phyloP scores from a whole-genome alignment of 441 rosid species.

The Brassica balearica region DNA sequence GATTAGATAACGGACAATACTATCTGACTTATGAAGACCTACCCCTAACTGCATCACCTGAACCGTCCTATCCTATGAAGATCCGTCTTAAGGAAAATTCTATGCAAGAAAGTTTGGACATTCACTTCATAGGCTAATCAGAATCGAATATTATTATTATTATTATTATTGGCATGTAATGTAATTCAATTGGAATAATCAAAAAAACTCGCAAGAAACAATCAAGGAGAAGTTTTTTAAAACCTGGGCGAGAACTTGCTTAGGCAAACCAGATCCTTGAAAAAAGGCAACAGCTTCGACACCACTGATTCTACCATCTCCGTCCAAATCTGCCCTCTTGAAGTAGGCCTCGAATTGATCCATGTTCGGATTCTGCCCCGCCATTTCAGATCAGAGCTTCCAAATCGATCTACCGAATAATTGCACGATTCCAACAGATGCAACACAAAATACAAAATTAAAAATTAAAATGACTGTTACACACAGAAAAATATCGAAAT shows the following conservation, averaged over 20 bases:
- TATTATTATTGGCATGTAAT: neutral
- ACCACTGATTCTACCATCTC: conserved; percentile 94
- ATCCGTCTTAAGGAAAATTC: conserved; percentile 6
- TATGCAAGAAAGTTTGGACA: too few relatives aligned
- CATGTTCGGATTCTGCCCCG: conserved; percentile 61
- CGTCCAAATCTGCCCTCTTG: conserved; percentile 93
- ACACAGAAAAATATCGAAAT: conserved; percentile 19
- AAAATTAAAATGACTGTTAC: conserved; percentile 21
- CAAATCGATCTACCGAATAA: conserved; percentile 12
- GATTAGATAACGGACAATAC: too few relatives aligned
- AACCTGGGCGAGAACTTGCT: conserved; percentile 81
- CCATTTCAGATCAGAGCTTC: conserved; percentile 49
- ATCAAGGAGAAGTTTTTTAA: too few relatives aligned
- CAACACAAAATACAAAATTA: neutral
- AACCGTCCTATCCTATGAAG: too few relatives aligned
- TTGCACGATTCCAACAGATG: conserved; percentile 33
- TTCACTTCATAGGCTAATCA: conserved; percentile 9
- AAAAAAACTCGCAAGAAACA: too few relatives aligned
- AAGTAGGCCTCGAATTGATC: conserved; percentile 91
- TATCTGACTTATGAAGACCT: too few relatives aligned
- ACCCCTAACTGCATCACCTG: too few relatives aligned
- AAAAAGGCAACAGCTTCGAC: conserved; percentile 93
- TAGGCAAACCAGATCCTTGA: conserved; percentile 87
- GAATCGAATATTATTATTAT: conserved; percentile 8
- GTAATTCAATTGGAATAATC: conserved; percentile 9